These are phyloP conservation scores for Glutinoglossum americanum DNA, from an alignment of 495 filamentous ascomycete species.

Conservation along the genomic window DNA sequence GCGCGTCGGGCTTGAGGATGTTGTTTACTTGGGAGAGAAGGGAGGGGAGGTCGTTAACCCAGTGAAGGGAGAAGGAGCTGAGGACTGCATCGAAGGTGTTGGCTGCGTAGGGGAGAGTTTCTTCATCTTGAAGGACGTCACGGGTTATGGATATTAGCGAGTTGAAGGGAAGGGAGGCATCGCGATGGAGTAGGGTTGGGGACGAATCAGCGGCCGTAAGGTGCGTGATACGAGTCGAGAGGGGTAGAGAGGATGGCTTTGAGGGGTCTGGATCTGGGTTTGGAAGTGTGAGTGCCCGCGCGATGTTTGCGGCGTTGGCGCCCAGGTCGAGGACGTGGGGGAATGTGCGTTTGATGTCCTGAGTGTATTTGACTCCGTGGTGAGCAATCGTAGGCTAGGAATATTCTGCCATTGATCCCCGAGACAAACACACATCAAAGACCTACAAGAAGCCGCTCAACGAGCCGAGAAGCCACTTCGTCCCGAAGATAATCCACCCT, in stretches of 20 bases:
- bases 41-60: conserved; percentile 89
- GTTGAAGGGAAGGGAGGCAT: conserved; percentile 59
- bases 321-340: conserved; percentile 78
- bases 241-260: conserved; percentile 31
- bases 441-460: conserved; percentile 62
- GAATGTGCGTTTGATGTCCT: conserved; percentile 85
- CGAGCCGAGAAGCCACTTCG: conserved; percentile 68
- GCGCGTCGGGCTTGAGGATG: conserved; percentile 71
- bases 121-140: conserved; percentile 42
- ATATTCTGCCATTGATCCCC: neutral
- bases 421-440: neutral
- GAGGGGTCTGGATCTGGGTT: conserved; percentile 35
- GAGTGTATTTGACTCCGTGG: neutral
- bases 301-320: conserved; percentile 90
- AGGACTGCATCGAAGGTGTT: conserved; percentile 73
- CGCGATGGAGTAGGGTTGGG: conserved; percentile 55
- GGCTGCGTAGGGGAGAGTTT: conserved; percentile 55
- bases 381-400: neutral
- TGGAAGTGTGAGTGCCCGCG: conserved; percentile 48
- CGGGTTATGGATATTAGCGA: conserved; percentile 41
- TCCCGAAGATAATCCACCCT: conserved; percentile 80
- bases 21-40: conserved; percentile 60
- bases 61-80: conserved; percentile 74
- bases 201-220: conserved; percentile 71
- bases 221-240: conserved; percentile 41